Base-by-base conservation (phyloP, 345 rosid genomes). In the Moricandia moricandioides region DNA sequence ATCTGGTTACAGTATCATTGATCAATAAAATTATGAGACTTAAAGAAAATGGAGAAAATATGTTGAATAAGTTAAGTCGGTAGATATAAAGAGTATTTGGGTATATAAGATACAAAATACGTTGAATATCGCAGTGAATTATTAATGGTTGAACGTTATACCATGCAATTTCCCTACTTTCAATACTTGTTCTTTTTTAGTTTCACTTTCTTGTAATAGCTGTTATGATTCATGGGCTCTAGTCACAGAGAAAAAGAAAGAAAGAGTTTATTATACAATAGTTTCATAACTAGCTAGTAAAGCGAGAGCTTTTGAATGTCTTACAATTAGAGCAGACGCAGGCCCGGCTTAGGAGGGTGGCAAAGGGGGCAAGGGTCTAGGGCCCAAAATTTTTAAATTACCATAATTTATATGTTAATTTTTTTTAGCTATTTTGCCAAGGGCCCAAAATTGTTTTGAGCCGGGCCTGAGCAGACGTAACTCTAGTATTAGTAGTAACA, bases 121-220 rank as follows among this genome's bases (percentile, higher is more conserved):
- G 43, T 37, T 37, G 43, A 37, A 37, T 37, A 37, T 37, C 43
- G 12, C 43, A 37, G 13, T 10, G 43, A 37, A 37, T 37, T 37
- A 37, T 37, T 37, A 37, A 37, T 8, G 9, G 11, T 37, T 37
- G 37, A 34, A 37, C 0, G 43, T 8, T 37, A 37, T 37, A 37
- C 4, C 9, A 9, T 37, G 43, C 43, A 37, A 37, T 37, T 8
- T 9, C 1, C 11, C 43, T 30, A 21, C 24, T 21, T 21, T 21
- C 24, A 21, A 21, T 21, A 21, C 24, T 21, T 21, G 24, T 8
- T 8, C 2, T 37, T 8, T 8, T 37, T 37, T 37, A 37, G 40
- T 8, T 37, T 40, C 21, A 49, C 21, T 49, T 54, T 60, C 85
- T 56, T 56, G 61, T 56, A 56, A 26, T 56, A 26, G 33, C 14